Percentiles rank a stretch among this genome's conserved stretches.
These are phyloP conservation scores for Ziziphus jujuba DNA, from an alignment of 306 rosid species.

Conservation along the genomic window DNA sequence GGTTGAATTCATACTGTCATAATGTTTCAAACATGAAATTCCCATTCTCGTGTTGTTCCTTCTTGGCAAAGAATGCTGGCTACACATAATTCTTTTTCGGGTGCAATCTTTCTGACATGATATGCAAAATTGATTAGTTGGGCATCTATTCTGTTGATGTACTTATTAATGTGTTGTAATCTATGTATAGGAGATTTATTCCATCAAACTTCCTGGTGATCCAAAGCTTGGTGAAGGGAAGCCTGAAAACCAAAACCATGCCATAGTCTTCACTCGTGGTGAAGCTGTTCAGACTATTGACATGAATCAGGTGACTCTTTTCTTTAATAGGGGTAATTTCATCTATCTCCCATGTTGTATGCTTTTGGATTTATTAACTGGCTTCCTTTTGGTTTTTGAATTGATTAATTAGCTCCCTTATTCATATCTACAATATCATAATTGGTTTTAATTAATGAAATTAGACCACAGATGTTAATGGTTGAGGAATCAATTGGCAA, in stretches of 20 bases:
- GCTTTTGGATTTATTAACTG: too few relatives aligned
- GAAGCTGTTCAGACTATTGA: constrained; percentile 98
- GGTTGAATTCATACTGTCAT: not conserved
- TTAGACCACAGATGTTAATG: too few relatives aligned
- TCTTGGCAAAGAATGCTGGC: not conserved
- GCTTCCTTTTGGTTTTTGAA: too few relatives aligned
- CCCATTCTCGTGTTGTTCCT: not conserved
- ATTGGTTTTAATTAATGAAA: too few relatives aligned
- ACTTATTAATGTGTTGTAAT: constrained; percentile 16
- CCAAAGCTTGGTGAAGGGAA: constrained; percentile 99
- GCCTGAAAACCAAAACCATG: constrained; percentile 99
- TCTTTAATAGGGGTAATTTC: not conserved
- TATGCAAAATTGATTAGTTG: not conserved
- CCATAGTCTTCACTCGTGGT: constrained; percentile 93
- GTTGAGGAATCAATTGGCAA: not conserved
- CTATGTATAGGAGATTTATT: constrained; percentile 69
- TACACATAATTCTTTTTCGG: not conserved
- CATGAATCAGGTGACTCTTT: constrained; percentile 82
- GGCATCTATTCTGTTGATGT: not conserved
- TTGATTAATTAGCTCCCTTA: too few relatives aligned
- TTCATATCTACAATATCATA: too few relatives aligned
- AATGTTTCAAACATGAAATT: not conserved
- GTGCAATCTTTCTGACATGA: not conserved
- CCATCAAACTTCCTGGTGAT: constrained; percentile 95
- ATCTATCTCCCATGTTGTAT: not conserved